Evolutionary conservation across 352 stramenopile genomes (phyloP).

Genomic region (Globisporangium camurandrum): DNA sequence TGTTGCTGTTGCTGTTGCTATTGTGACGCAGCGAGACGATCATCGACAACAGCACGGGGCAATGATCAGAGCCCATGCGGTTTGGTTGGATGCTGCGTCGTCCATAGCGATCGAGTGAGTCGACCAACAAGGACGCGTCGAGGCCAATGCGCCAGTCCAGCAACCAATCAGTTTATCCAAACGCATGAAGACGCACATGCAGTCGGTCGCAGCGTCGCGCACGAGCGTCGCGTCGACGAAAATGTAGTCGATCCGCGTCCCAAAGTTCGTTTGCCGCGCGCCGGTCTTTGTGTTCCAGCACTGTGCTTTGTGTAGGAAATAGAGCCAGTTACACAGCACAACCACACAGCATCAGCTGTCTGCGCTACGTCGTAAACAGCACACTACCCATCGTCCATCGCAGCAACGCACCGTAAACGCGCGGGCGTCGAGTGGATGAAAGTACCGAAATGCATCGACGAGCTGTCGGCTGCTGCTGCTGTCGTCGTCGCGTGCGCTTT

Average conservation of each 20-base stretch:
- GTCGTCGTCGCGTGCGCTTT: background rate
- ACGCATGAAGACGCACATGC: constrained; percentile 54
- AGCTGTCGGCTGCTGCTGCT: constrained; percentile 17
- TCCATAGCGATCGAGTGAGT: no score
- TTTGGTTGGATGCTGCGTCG: constrained; percentile 46
- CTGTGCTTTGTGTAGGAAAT: constrained; percentile 15
- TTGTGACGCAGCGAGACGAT: constrained; percentile 33
- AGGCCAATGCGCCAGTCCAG: no score
- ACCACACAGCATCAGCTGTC: no score
- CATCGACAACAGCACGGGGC: constrained; percentile 48
- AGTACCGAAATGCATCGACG: constrained; percentile 74
- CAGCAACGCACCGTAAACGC: constrained; percentile 73
- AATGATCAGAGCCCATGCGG: constrained; percentile 71
- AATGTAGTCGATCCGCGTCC: constrained; percentile 89
- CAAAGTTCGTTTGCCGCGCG: constrained; percentile 86
- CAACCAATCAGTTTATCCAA: no score
- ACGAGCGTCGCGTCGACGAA: constrained; percentile 54
- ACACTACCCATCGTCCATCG: no score
- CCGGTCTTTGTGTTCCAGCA: constrained; percentile 86
- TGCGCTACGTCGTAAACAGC: no score
- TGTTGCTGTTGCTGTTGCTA: no score
- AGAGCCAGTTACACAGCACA: background rate
- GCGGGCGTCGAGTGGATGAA: constrained; percentile 61
- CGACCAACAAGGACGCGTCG: no score
- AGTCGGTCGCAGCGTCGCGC: constrained; percentile 31